Conservation (phyloP, 768 basidiomycete genomes). For the Suillus sp. region DNA sequence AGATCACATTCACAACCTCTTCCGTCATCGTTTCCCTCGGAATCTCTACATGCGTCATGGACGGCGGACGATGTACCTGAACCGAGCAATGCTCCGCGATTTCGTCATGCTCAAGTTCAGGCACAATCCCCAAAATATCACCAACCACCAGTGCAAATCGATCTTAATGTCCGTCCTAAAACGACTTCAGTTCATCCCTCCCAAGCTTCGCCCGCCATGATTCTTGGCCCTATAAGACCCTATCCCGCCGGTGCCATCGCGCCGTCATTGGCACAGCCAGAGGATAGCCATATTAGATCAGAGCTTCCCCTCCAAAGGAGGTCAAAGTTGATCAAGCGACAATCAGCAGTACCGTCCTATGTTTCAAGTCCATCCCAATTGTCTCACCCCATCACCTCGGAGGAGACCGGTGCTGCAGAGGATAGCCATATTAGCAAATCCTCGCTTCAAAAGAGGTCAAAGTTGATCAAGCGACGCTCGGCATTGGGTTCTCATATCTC, state of each 20-base stretch:
- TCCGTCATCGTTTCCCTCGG: constrained; percentile 1
- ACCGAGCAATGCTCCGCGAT: constrained; percentile 1
- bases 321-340: constrained; percentile 18
- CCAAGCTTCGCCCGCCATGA: neutral
- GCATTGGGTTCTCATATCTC: neutral
- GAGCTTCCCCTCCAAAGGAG: neutral
- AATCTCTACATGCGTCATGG: neutral
- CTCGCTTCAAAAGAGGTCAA: constrained; percentile 9
- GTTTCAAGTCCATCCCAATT: neutral
- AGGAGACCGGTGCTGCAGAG: neutral
- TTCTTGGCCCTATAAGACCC: neutral
- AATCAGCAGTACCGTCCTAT: neutral
- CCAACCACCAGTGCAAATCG: constrained; percentile 7
- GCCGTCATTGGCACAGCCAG: neutral
- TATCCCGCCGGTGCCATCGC: neutral
- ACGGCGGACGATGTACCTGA: neutral
- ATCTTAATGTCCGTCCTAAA: constrained; percentile 12
- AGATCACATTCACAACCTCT: constrained; percentile 8
- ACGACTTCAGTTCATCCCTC: neutral
- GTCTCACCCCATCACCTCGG: neutral
- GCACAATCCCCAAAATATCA: neutral
- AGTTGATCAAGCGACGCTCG: constrained; percentile 13
- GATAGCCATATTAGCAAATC: neutral
- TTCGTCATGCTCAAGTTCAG: constrained; percentile 3
- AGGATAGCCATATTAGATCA: neutral